Evolutionary conservation across 305 asterid species (phyloP).

Genomic region (Lippia alba): DNA sequence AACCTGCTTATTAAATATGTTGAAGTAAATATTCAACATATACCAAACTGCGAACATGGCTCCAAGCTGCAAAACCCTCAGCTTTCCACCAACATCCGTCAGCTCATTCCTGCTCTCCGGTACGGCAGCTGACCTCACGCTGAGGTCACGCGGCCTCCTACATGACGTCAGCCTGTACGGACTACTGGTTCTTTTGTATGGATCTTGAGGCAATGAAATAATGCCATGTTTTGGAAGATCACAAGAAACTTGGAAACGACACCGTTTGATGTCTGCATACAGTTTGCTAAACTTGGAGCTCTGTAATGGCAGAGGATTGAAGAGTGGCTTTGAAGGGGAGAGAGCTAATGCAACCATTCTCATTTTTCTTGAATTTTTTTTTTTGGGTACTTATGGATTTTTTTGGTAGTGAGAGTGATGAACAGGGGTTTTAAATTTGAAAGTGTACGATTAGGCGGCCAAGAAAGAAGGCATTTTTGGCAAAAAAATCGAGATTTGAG

Average conservation of each 20-base stretch:
- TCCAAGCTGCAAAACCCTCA: slow-evolving; percentile 58
- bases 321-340: slow-evolving; percentile 51
- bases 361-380: slow-evolving; percentile 44
- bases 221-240: slow-evolving; percentile 18
- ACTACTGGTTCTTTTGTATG: slow-evolving; percentile 21
- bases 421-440: not conserved
- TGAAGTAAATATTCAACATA: slow-evolving; percentile 75
- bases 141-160: slow-evolving; percentile 36
- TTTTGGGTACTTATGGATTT: no score
- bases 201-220: slow-evolving; percentile 24
- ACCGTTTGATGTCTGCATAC: slow-evolving; percentile 11
- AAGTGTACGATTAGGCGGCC: not conserved
- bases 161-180: slow-evolving; percentile 1
- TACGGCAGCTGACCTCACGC: slow-evolving; percentile 48
- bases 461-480: slow-evolving; percentile 11
- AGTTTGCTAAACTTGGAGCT: slow-evolving; percentile 22
- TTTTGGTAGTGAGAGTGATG: not conserved
- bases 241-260: slow-evolving; percentile 24
- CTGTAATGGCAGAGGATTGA: slow-evolving; percentile 26
- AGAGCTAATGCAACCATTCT: slow-evolving; percentile 49
- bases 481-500: not conserved
- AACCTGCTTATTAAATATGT: slow-evolving; percentile 88
- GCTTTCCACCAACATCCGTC: slow-evolving; percentile 30
- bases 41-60: slow-evolving; percentile 80
- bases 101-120: slow-evolving; percentile 47